Evolutionary conservation across 1,284 basidiomycete species (phyloP).

Genomic region (Singerocomus rubriflavus): DNA sequence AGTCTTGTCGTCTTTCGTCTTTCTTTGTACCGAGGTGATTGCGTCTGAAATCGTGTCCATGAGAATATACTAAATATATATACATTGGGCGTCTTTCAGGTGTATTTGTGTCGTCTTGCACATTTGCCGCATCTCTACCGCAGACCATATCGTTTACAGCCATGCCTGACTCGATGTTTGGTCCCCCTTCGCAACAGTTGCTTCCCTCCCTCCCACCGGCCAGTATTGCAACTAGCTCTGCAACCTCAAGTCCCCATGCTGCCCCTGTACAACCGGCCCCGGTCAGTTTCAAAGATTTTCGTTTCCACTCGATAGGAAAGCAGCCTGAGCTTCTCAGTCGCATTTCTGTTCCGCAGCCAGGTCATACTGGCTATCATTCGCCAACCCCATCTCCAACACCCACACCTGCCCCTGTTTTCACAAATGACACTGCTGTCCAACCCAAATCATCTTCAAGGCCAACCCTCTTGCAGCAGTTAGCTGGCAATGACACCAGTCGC

Average conservation of each 20-base stretch:
- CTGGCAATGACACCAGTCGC: not conserved
- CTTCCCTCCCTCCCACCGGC: slow-evolving; percentile 15
- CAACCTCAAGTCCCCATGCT: not conserved
- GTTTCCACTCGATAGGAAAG: slow-evolving; percentile 47
- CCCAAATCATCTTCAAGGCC: slow-evolving; percentile 20
- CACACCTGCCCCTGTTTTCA: slow-evolving; percentile 1
- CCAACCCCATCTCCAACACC: slow-evolving; percentile 29
- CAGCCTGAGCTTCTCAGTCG: slow-evolving; percentile 44
- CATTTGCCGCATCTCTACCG: slow-evolving; percentile 14
- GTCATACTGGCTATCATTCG: slow-evolving; percentile 25
- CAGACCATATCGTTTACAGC: slow-evolving; percentile 6
- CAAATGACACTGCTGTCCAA: not conserved
- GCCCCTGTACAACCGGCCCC: slow-evolving; percentile 15
- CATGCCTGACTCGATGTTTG: slow-evolving; percentile 32
- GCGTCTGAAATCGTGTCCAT: not conserved
- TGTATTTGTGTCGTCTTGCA: slow-evolving; percentile 1
- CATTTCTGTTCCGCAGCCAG: slow-evolving; percentile 36
- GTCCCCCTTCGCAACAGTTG: slow-evolving; percentile 22
- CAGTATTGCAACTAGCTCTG: not conserved
- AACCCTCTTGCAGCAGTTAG: slow-evolving; percentile 24
- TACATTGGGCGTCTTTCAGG: slow-evolving; percentile 8
- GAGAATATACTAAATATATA: slow-evolving; percentile 19
- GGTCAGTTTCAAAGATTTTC: slow-evolving; percentile 37
- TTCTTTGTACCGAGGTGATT: slow-evolving; percentile 18
- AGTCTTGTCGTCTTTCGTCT: not conserved